Evolutionary conservation across 768 basidiomycete species (phyloP), one percentile per base, ranked within the genome.

Genomic region (Leccinellum albellum): DNA sequence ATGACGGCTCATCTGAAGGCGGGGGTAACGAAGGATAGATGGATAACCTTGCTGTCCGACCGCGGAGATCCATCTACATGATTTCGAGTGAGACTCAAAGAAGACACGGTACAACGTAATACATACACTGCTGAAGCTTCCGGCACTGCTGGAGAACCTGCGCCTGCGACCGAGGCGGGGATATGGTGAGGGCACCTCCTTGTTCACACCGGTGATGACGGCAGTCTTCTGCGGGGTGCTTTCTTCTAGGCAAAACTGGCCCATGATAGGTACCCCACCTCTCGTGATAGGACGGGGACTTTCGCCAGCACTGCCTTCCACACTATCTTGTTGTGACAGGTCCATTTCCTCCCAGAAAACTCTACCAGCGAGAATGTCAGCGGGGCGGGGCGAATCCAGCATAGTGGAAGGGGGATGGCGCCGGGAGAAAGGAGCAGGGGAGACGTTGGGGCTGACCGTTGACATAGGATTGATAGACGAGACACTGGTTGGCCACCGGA

Each of bases 391-490:
- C 23, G 78, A 75, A 61, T 76, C 67, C 49, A 69, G 56, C 58
- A 63, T n/a, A 55, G 66, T 62, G 58, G 68, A 54, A 31, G 63
- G 28, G 51, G 70, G 70, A 37, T 72, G 66, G 53, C 59, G 67
- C 55, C 72, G 73, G 65, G 73, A 60, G 44, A 70, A 72, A 6
- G 59, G 75, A 15, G 73, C 66, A 33, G 82, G 82, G 54, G 79
- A 79, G 13, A 78, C 76, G 37, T 75, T 72, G 0, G 84, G 82
- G 57, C 82, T 85, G 66, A 91, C 79, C 8, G 87, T 90, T n/a
- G 86, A 89, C 66, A 86, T 72, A 50, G 89, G 89, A 57, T 91
- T 81, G 72, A 91, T 87, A 12, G 83, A 81, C 26, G 82, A 82
- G 42, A 87, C 79, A 17, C 70, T 70, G 20, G 77, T 79, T 8